Evolutionary conservation across 2,329 filamentous ascomycete species (phyloP), one percentile per base, ranked within the genome.

Genomic region (Talaromyces sp.): DNA sequence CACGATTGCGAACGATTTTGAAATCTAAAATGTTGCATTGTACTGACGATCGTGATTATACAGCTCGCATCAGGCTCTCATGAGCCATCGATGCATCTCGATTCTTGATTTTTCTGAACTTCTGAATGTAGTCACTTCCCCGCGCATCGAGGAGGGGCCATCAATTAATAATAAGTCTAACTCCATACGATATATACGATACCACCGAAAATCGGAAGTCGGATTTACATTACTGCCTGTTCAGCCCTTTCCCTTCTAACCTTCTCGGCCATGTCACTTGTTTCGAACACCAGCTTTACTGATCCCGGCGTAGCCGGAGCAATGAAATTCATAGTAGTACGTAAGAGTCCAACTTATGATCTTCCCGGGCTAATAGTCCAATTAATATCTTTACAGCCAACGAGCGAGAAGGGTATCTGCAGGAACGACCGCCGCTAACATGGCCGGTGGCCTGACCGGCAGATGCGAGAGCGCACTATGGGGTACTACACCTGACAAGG

Each of bases 401-500:
- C 27, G 37, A 63, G 50, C 27, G 33, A 24, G 19, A 31, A 31
- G 35, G 19, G 31, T 19, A 54, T 27, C 50, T 63, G 60, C 61
- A 63, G 61, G 61, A 63, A 63, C 61, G 39, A 52, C 60, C 27
- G 60, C 47, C 33, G 39, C 50, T 37, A 63, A 37, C 22, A 43
- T 13, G 14, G 33, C 22, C 31, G 33, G 60, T 41, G 60, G 35
- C 60, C 47, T 62, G 60, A 31, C 60, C 60, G 35, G 35, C 22
- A 52, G 22, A 39, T 41, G 16, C 3, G 22, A 37, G 16, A 54
- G n/a, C 31, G 33, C 35, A 24, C 9, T 22, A 56, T 37, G 33
- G 33, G 52, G 52, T 14, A 22, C 13, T 11, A 56, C 37, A 52
- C 27, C 48, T 19, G 33, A 33, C 14, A 52, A 52, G 48, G 27